phyloP scores from a whole-genome alignment of 805 yeast species.

The Myxozyma neotropica region DNA sequence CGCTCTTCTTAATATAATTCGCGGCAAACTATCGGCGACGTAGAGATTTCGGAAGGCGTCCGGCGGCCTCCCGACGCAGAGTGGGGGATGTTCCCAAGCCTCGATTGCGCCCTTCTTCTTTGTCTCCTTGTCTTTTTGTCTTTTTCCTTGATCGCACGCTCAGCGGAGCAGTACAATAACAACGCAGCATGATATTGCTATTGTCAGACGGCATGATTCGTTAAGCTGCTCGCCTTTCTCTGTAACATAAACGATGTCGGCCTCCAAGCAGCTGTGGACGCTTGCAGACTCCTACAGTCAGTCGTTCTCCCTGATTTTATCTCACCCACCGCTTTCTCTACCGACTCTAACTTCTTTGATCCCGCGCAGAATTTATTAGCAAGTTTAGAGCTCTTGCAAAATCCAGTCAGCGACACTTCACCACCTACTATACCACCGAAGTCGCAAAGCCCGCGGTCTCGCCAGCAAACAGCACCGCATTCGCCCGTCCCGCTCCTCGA shows the following conservation, averaged over 20 bases:
- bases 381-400: background rate
- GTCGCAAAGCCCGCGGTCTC: background rate
- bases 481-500: slow-evolving; percentile 12
- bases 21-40: too few relatives aligned
- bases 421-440: slow-evolving; percentile 16
- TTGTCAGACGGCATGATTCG: background rate
- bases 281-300: slow-evolving; percentile 18
- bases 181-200: too few relatives aligned
- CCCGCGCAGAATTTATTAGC: background rate
- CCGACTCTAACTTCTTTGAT: background rate
- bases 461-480: background rate
- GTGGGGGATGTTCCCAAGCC: too few relatives aligned
- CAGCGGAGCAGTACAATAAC: too few relatives aligned
- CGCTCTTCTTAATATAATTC: too few relatives aligned
- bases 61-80: too few relatives aligned
- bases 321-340: background rate
- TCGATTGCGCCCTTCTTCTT: too few relatives aligned
- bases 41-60: too few relatives aligned
- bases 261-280: slow-evolving; percentile 12
- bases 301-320: background rate
- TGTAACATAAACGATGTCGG: background rate
- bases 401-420: background rate
- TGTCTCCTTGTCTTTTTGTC: too few relatives aligned
- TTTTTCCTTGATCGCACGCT: too few relatives aligned
- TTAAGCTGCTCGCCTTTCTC: background rate